Base-by-base conservation (phyloP, 352 stramenopile species). In the Blastocystis sp. region DNA sequence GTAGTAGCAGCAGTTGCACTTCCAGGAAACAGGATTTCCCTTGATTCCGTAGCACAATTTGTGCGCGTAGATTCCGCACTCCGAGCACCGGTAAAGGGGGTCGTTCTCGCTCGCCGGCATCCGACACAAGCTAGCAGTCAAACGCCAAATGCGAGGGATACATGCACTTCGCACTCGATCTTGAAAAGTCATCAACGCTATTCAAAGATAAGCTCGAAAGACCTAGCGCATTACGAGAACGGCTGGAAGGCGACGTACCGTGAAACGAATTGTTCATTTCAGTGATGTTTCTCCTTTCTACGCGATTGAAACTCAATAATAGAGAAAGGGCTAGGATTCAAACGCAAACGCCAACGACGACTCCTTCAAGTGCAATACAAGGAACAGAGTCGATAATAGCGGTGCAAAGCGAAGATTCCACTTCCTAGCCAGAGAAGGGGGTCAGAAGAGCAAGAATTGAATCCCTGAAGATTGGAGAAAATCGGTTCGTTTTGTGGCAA, bases 21-120 rank as follows among this genome's bases (percentile, higher is more conserved):
- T 16, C 74, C 74, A 85, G 19, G 55, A 37, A 67, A 12, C 21
- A 4, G 45, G 33, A 24, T 19, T 12, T 26, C 35, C 33, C n/a
- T 70, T 66, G 24, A 85, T 62, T 67, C 74, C 74, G 29, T 85
- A 85, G 26, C 74, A 85, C n/a, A 37, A 29, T 50, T 55, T 85
- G 35, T 85, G 74, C 26, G 66, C 55, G n/a, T 16, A 55, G 31
- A 67, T 31, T 37, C 60, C 41, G 61, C 74, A 85, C 3, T 13
- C 50, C 24, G 24, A 21, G n/a, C 74, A 85, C 10, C 31, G 13
- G 16, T 59, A 67, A 24, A 85, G 31, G 31, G 41, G 59, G 45
- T 85, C 74, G 21, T 67, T 39, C 45, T 66, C 55, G 26, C 66
- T 63, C n/a, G 31, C 74, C 4, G 21, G n/a, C 45, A 33, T 31